Evolutionary conservation across 768 basidiomycete species (phyloP).

Genomic region (Rickenella mellea): DNA sequence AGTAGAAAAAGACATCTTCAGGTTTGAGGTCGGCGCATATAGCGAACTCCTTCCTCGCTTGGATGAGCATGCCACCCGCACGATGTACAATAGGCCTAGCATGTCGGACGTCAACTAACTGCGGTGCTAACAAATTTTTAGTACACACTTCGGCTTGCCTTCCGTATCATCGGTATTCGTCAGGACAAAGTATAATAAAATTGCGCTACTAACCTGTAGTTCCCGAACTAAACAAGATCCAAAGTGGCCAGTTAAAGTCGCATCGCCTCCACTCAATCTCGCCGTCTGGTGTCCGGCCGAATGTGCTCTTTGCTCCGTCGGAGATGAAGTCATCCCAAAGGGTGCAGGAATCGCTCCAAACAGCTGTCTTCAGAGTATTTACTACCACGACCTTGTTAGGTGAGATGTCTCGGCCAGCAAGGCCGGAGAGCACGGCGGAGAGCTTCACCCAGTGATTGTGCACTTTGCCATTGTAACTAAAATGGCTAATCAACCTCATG

Average conservation of each 20-base stretch:
- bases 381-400: conserved; percentile 51
- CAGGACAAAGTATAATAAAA: too few species aligned
- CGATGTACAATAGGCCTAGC: conserved; percentile 69
- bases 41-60: conserved; percentile 60
- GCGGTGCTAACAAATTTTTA: too few species aligned
- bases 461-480: conserved; percentile 62
- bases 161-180: too few species aligned
- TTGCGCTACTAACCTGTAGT: conserved; percentile 51
- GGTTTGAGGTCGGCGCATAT: conserved; percentile 58
- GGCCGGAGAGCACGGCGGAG: conserved; percentile 41
- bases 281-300: conserved; percentile 41
- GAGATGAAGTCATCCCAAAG: conserved; percentile 46
- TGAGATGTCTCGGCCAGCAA: conserved; percentile 27
- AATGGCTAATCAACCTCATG: not conserved
- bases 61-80: conserved; percentile 69
- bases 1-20: conserved; percentile 74
- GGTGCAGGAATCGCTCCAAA: conserved; percentile 41
- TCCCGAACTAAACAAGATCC: conserved; percentile 81
- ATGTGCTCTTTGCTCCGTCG: conserved; percentile 32
- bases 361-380: conserved; percentile 26
- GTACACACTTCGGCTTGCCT: conserved; percentile 12
- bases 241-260: conserved; percentile 69
- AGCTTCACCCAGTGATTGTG: conserved; percentile 63
- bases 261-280: conserved; percentile 57
- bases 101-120: too few species aligned